Conservation (phyloP, 495 filamentous ascomycete species). For the Lasiosphaeria ovina region DNA sequence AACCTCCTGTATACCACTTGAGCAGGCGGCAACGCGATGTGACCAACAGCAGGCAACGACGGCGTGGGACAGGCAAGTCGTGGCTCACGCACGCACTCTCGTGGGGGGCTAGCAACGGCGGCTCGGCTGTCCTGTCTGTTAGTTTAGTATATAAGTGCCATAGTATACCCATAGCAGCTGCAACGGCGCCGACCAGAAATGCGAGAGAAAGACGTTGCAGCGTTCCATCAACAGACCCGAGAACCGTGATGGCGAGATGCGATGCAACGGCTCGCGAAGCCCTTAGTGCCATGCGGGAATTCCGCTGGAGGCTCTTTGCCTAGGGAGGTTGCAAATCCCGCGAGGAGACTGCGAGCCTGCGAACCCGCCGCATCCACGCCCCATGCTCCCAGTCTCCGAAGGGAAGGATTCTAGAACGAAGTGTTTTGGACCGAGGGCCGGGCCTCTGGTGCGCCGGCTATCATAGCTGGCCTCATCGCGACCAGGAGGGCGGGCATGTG, state of each 20-base stretch:
- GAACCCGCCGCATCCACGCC: conserved; percentile 1
- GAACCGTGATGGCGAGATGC: conserved; percentile 31
- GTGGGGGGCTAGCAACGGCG: too few relatives aligned
- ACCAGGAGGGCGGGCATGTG: neutral
- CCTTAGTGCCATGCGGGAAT: conserved; percentile 18
- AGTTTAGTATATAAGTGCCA: too few relatives aligned
- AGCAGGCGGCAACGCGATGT: too few relatives aligned
- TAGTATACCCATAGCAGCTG: too few relatives aligned
- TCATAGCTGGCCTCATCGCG: neutral
- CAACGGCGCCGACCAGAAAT: too few relatives aligned
- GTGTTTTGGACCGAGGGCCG: neutral
- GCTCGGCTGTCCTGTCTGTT: too few relatives aligned
- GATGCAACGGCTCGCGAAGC: conserved; percentile 29
- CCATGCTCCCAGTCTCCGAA: conserved; percentile 1
- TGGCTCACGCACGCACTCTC: too few relatives aligned
- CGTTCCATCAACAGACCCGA: conserved; percentile 32
- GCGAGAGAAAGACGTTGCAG: conserved; percentile 1
- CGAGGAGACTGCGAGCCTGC: neutral
- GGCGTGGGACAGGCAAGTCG: too few relatives aligned
- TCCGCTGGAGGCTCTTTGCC: conserved; percentile 17
- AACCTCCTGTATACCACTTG: too few relatives aligned
- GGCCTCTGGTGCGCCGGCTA: conserved; percentile 2
- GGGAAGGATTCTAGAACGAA: conserved; percentile 24
- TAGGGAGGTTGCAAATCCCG: conserved; percentile 12
- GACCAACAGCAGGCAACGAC: too few relatives aligned